phyloP scores from a whole-genome alignment of 148 eudicot genomes.

The Tetragonia tetragonoides region DNA sequence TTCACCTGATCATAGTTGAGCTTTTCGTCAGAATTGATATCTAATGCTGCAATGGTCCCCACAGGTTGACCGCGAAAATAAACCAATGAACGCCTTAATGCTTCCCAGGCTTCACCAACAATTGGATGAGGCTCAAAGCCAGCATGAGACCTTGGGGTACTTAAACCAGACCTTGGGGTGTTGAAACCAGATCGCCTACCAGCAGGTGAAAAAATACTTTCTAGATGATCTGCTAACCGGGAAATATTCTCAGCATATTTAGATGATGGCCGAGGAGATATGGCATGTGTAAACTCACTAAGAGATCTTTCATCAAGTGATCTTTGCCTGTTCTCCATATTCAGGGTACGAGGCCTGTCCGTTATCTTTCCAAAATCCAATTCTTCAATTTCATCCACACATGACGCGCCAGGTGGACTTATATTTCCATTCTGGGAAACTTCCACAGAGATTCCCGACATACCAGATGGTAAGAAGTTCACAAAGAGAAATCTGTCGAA shows the following conservation, averaged over 20 bases:
- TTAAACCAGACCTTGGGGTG: constrained; percentile 45
- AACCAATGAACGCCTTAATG: constrained; percentile 70
- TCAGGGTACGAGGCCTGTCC: constrained; percentile 52
- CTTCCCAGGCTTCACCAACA: constrained; percentile 87
- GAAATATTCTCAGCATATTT: constrained; percentile 41
- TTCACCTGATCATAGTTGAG: constrained; percentile 93
- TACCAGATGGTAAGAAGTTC: constrained; percentile 17
- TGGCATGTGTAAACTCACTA: constrained; percentile 39
- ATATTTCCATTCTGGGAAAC: constrained; percentile 49
- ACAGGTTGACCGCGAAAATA: constrained; percentile 86
- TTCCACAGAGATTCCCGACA: constrained; percentile 43
- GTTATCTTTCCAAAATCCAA: constrained; percentile 58
- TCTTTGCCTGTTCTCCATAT: constrained; percentile 64
- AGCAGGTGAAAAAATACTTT: constrained; percentile 43
- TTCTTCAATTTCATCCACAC: constrained; percentile 46
- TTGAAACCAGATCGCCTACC: constrained; percentile 59
- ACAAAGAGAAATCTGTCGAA: background rate
- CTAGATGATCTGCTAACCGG: constrained; percentile 44
- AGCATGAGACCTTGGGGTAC: constrained; percentile 55
- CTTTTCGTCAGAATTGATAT: constrained; percentile 62
- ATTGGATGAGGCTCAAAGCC: constrained; percentile 72
- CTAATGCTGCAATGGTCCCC: constrained; percentile 93
- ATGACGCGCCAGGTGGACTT: constrained; percentile 30
- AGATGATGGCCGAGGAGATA: constrained; percentile 51
- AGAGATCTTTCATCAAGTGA: constrained; percentile 80